Conservation (phyloP, 495 filamentous ascomycete species). For the Penicillium pulvis region DNA sequence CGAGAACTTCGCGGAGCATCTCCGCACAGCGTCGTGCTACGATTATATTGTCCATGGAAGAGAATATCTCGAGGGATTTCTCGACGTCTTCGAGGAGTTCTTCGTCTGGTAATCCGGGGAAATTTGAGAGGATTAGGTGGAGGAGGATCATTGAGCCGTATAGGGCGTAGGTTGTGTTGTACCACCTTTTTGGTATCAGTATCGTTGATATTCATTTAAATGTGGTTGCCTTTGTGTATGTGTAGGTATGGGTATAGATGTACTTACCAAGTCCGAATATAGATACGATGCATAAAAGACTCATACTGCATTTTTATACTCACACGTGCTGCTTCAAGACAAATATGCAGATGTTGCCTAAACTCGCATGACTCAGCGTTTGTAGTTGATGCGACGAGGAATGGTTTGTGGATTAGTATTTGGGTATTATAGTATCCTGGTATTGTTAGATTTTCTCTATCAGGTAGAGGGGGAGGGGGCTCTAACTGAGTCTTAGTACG, state of each 20-base stretch:
- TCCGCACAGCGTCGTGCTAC: slow-evolving; percentile 31
- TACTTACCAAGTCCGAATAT: slow-evolving; percentile 31
- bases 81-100: slow-evolving; percentile 27
- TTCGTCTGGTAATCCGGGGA: slow-evolving; percentile 15
- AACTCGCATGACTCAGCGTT: slow-evolving; percentile 12
- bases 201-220: too few relatives aligned
- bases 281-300: slow-evolving; percentile 31
- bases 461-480: background rate
- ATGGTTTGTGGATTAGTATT: slow-evolving; percentile 29
- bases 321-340: slow-evolving; percentile 23
- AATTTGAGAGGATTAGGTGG: slow-evolving; percentile 17
- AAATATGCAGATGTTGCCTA: slow-evolving; percentile 23
- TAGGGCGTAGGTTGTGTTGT: slow-evolving; percentile 33
- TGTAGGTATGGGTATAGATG: background rate
- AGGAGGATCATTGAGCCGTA: slow-evolving; percentile 31
- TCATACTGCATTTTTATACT: slow-evolving; percentile 35
- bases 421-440: slow-evolving; percentile 33
- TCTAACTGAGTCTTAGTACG: slow-evolving; percentile 25
- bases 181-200: slow-evolving; percentile 23
- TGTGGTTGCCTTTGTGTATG: too few relatives aligned
- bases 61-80: slow-evolving; percentile 31
- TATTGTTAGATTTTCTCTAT: background rate
- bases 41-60: slow-evolving; percentile 31
- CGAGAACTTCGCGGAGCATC: slow-evolving; percentile 28
- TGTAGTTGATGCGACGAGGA: slow-evolving; percentile 24